Evolutionary conservation across 805 yeast genomes (phyloP).

Genomic region (Starmerella roubikii): DNA sequence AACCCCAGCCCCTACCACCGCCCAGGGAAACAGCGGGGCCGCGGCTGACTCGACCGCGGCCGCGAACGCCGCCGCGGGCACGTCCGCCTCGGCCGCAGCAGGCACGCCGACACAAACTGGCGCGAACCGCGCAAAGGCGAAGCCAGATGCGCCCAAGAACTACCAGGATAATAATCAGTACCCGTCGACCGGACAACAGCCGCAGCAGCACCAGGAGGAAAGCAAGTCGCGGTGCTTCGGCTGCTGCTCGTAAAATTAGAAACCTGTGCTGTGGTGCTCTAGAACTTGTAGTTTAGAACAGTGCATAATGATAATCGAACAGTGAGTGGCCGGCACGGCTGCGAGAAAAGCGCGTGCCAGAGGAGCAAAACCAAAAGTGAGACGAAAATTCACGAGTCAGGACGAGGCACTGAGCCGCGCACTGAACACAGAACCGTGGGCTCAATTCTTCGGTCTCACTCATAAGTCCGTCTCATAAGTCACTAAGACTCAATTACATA

Average conservation of each 20-base stretch:
- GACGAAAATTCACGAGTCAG: too few species aligned
- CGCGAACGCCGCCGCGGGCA: neutral
- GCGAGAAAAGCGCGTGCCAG: too few species aligned
- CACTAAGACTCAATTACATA: too few species aligned
- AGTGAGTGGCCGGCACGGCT: too few species aligned
- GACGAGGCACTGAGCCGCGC: too few species aligned
- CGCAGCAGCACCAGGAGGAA: conserved; percentile 10
- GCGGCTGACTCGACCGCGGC: neutral
- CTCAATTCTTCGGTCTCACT: too few species aligned
- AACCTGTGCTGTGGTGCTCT: too few species aligned
- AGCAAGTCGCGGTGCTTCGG: conserved; percentile 11
- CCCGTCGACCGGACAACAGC: conserved; percentile 1
- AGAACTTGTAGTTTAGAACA: too few species aligned
- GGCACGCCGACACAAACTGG: neutral
- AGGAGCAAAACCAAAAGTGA: too few species aligned
- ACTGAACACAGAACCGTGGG: too few species aligned
- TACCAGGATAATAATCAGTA: conserved; percentile 19
- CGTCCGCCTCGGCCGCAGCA: conserved; percentile 1
- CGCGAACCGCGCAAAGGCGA: neutral
- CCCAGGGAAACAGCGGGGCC: conserved; percentile 1
- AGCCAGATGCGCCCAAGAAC: conserved; percentile 7
- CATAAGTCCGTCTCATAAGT: too few species aligned
- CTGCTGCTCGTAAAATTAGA: conserved; percentile 7
- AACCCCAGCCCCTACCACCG: conserved; percentile 1
- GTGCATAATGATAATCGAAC: too few species aligned